A percentile compares a stretch with the other conserved stretches of the same genome.
These are phyloP conservation scores for Mucor plumbeus DNA, from an alignment of 371 early-diverging fungal species.

Conservation along the genomic window DNA sequence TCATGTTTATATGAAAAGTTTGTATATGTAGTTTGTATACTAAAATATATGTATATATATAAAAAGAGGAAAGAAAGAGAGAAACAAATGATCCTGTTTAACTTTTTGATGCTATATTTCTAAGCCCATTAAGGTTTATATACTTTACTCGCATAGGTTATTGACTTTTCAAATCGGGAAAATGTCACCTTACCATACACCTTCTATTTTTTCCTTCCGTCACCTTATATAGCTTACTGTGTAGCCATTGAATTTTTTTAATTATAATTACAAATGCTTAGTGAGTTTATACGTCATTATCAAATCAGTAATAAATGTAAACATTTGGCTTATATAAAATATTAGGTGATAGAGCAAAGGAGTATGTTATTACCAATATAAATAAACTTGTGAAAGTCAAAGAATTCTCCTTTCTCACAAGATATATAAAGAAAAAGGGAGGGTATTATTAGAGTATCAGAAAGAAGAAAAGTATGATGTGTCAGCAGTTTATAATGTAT, in stretches of 20 bases:
- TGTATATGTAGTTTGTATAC: neutral
- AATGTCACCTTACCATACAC: slow-evolving; percentile 9
- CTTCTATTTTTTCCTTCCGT: slow-evolving; percentile 9
- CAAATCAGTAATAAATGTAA: neutral
- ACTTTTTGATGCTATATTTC: neutral
- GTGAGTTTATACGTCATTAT: slow-evolving; percentile 6
- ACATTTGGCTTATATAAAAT: slow-evolving; percentile 1
- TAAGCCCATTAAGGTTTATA: slow-evolving; percentile 5
- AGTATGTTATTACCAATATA: neutral
- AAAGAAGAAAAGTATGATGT: slow-evolving; percentile 1
- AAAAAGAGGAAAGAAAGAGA: slow-evolving; percentile 1
- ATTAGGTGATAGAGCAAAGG: neutral
- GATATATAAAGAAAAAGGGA: too few species aligned
- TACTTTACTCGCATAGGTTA: slow-evolving; percentile 8
- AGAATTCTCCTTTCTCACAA: neutral
- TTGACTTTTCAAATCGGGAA: slow-evolving; percentile 2
- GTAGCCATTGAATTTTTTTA: neutral
- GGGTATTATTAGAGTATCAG: too few species aligned
- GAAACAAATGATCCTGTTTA: neutral
- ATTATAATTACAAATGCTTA: slow-evolving; percentile 7
- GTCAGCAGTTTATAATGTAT: slow-evolving; percentile 9
- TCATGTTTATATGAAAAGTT: slow-evolving; percentile 1
- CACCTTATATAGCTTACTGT: slow-evolving; percentile 1
- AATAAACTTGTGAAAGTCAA: neutral
- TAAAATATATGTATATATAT: slow-evolving; percentile 3